Base-by-base conservation (phyloP, 2,329 filamentous ascomycete species). In the Aphanocladium album region DNA sequence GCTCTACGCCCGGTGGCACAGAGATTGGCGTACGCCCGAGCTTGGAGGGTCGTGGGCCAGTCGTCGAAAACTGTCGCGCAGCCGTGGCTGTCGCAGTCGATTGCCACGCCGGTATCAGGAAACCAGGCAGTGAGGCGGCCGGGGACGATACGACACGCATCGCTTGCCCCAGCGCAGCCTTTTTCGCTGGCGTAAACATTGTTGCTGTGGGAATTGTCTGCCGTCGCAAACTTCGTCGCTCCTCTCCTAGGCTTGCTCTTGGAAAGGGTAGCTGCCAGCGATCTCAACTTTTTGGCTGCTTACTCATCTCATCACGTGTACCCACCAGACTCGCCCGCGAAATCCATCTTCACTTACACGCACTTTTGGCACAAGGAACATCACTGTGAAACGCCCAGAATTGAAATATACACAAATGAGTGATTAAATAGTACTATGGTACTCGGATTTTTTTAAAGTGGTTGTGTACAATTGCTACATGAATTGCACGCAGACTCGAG, bases 21-120 rank as follows among this genome's bases (percentile, higher is more conserved):
- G 90, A 87, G 57, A 96, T 83, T 25, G 90, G 84, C 62, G 89
- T 89, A 67, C 86, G 83, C 68, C 95, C 95, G 64, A 99, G 89
- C 80, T 97, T 95, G 49, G 93, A 97, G 61, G 80, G 77, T 67
- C 82, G 80, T 71, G 77, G 75, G 57, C 85, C 72, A 47, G 90
- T 89, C 46, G 86, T 87, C 60, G 90, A 93, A 79, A 97, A 97
- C 17, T 61, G 57, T 62, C 64, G 69, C 60, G 76, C 64, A 65
- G 59, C 66, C 5, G 43, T 49, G 47, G 35, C 45, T 43, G 56
- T 35, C 56, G 57, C 51, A 53, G 61, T 62, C 54, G 75, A 64
- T 70, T 84, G 85, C 76, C 91, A 87, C 52, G 88, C 86, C 14
- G 90, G 89, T 16, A 90, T 78, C 53, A 93, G 86, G 72, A 93